Conservation (phyloP, 306 rosid species). For the Clitoria ternatea region DNA sequence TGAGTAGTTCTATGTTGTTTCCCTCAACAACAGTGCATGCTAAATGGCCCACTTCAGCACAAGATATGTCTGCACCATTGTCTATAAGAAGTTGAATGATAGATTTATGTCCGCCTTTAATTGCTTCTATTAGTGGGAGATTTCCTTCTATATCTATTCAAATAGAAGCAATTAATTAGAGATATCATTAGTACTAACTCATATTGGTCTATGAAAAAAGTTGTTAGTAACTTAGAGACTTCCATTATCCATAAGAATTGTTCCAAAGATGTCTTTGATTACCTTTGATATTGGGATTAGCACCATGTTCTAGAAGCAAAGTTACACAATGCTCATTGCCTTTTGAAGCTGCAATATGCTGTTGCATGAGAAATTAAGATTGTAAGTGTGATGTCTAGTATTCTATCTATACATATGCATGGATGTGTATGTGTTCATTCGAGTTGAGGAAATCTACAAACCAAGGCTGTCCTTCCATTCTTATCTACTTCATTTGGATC, state of each 20-base stretch:
- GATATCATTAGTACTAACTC: neutral
- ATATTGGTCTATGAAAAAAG: neutral
- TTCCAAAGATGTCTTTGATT: neutral
- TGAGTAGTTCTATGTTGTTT: conserved; percentile 49
- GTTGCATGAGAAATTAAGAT: conserved; percentile 23
- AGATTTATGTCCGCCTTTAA: conserved; percentile 35
- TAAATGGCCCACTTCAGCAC: conserved; percentile 26
- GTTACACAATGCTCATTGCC: conserved; percentile 48
- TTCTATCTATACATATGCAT: neutral
- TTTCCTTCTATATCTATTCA: conserved; percentile 55
- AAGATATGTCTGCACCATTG: conserved; percentile 46
- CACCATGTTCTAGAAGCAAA: conserved; percentile 57
- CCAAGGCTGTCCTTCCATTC: conserved; percentile 60
- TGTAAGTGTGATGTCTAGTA: neutral
- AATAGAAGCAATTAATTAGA: neutral
- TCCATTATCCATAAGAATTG: neutral
- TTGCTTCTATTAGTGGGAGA: conserved; percentile 59
- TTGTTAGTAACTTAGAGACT: neutral
- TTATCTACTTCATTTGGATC: conserved; percentile 64
- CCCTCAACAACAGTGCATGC: conserved; percentile 50
- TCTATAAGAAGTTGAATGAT: conserved; percentile 41
- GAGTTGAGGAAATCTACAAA: conserved; percentile 25
- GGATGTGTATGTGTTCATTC: neutral
- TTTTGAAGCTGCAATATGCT: conserved; percentile 64
- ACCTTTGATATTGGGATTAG: conserved; percentile 65